Evolutionary conservation across 129 eudicot species (phyloP).

Genomic region (Chrysanthemum lavandulifolium): DNA sequence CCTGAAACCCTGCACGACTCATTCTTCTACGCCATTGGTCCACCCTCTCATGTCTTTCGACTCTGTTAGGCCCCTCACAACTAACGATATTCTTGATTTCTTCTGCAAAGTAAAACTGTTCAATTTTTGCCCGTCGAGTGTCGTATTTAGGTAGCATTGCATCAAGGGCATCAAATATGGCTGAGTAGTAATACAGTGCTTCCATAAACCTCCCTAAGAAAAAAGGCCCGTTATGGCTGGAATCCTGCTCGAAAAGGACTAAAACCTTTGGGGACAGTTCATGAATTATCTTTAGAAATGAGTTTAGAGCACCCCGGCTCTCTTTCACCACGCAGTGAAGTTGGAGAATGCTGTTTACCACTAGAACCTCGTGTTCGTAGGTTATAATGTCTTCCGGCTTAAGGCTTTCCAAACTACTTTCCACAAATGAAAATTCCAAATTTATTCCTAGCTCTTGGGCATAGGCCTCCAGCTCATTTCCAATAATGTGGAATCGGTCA

Average conservation of each 20-base stretch:
- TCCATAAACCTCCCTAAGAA: slow-evolving; percentile 60
- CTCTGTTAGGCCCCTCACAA: slow-evolving; percentile 49
- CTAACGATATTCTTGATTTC: slow-evolving; percentile 57
- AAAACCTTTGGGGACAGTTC: slow-evolving; percentile 43
- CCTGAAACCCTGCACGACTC: slow-evolving; percentile 62
- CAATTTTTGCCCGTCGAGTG: slow-evolving; percentile 50
- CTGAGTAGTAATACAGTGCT: slow-evolving; percentile 54
- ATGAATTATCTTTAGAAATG: slow-evolving; percentile 45
- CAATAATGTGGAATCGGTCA: slow-evolving; percentile 29
- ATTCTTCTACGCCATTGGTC: slow-evolving; percentile 61
- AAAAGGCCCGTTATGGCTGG: slow-evolving; percentile 60
- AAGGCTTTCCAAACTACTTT: slow-evolving; percentile 41
- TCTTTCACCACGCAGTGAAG: slow-evolving; percentile 55
- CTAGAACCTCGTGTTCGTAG: slow-evolving; percentile 34
- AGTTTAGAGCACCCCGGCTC: slow-evolving; percentile 51
- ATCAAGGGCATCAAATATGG: slow-evolving; percentile 54
- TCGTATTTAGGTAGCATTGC: slow-evolving; percentile 53
- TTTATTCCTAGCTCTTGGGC: slow-evolving; percentile 35
- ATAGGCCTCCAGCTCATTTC: slow-evolving; percentile 41
- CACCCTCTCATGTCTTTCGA: slow-evolving; percentile 57
- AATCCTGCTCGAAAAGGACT: slow-evolving; percentile 52
- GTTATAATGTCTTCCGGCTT: slow-evolving; percentile 39
- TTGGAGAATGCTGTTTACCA: slow-evolving; percentile 48
- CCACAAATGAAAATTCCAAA: slow-evolving; percentile 40
- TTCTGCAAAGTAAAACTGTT: slow-evolving; percentile 53